Evolutionary conservation across 192 early-diverging fungal species (phyloP).

Genomic region (Coemansia sp.): DNA sequence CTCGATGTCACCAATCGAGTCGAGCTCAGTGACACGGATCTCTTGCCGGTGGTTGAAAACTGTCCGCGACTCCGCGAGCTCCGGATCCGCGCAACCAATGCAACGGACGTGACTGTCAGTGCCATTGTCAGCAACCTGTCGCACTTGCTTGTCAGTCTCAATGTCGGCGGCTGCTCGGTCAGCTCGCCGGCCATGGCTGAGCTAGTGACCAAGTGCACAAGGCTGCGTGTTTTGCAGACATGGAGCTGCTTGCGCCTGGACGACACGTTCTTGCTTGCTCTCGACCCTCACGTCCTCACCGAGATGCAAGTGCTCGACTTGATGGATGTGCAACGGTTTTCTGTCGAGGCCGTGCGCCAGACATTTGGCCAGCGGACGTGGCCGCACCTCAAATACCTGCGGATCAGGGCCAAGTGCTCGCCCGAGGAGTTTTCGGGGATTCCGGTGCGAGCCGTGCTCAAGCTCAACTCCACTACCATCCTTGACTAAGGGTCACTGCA

Average conservation of each 20-base stretch:
- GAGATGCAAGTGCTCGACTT: conserved; percentile 50
- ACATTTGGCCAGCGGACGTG: conserved; percentile 43
- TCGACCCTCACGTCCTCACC: conserved; percentile 26
- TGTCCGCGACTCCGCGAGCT: conserved; percentile 42
- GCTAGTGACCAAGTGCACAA: conserved; percentile 36
- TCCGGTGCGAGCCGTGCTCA: conserved; percentile 34
- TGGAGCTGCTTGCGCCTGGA: conserved; percentile 51
- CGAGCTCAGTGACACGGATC: conserved; percentile 45
- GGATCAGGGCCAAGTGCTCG: conserved; percentile 40
- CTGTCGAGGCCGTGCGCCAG: conserved; percentile 28
- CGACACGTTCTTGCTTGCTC: conserved; percentile 44
- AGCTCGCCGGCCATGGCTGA: conserved; percentile 50
- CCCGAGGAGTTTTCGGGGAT: conserved; percentile 44
- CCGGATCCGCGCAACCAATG: conserved; percentile 48
- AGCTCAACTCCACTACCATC: conserved; percentile 43
- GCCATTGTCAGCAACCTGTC: conserved; percentile 36
- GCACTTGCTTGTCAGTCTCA: conserved; percentile 37
- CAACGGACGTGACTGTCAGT: conserved; percentile 40
- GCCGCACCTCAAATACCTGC: conserved; percentile 47
- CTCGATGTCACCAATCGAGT: conserved; percentile 53
- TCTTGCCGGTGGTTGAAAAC: conserved; percentile 45
- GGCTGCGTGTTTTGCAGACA: conserved; percentile 36
- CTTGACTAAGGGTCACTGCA: conserved; percentile 19
- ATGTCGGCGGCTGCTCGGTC: conserved; percentile 49
- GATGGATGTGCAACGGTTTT: conserved; percentile 54